Conservation (phyloP, 23 red algal genomes). For the Cyanidium caldarium region DNA sequence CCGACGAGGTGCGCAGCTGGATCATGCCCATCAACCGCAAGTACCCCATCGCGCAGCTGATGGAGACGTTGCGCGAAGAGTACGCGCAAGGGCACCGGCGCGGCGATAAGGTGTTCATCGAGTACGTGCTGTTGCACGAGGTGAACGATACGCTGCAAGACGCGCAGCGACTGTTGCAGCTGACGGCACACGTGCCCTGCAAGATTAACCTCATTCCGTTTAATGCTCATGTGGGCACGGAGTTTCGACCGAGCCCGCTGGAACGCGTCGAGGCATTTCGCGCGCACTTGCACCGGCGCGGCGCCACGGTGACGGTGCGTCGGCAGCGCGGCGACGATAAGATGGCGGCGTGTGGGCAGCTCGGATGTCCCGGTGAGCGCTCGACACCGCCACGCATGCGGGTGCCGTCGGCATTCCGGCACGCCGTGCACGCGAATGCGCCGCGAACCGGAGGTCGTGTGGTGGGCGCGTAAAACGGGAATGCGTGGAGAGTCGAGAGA, state of each 20-base stretch:
- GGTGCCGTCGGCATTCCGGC: constrained; percentile 35
- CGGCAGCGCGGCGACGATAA: constrained; percentile 71
- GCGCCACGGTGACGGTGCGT: constrained; percentile 64
- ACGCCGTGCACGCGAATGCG: no score
- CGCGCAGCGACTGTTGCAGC: constrained; percentile 46
- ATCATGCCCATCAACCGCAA: constrained; percentile 99
- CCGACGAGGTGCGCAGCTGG: constrained; percentile 63
- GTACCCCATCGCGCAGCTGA: constrained; percentile 51
- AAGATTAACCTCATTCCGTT: constrained; percentile 98
- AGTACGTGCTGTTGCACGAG: constrained; percentile 77
- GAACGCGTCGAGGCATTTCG: constrained; percentile 43
- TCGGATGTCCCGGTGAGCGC: constrained; percentile 32
- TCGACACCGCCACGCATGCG: constrained; percentile 36
- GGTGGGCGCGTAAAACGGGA: no score
- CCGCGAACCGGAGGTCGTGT: no score
- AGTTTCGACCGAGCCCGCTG: constrained; percentile 40
- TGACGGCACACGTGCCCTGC: constrained; percentile 65
- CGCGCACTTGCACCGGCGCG: constrained; percentile 39
- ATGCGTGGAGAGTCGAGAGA: no score
- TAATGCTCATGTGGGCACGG: constrained; percentile 62
- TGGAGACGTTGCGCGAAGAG: constrained; percentile 52
- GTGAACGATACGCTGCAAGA: constrained; percentile 82
- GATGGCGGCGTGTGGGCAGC: constrained; percentile 97
- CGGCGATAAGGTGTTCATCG: constrained; percentile 64
- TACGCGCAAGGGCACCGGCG: constrained; percentile 23